Evolutionary conservation across 108 stramenopile species (phyloP).

Genomic region (Skeletonema menzelii): DNA sequence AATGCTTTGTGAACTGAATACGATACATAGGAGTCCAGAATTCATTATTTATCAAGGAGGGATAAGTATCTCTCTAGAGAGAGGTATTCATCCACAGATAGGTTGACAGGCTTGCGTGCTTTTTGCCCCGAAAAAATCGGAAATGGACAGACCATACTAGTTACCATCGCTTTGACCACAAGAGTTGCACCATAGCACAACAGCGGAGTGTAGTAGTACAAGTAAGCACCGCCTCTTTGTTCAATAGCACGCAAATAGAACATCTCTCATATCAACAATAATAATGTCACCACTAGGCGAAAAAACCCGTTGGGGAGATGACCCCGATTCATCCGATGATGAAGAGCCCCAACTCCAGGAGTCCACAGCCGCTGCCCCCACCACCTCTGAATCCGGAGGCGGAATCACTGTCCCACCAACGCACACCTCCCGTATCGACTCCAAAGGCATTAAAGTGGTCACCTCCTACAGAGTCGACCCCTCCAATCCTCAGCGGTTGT

Average conservation of each 20-base stretch:
- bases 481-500: conserved; percentile 58
- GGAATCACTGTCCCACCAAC: conserved; percentile 77
- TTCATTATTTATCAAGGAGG: no score
- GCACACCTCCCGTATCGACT: conserved; percentile 77
- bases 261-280: background rate
- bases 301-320: conserved; percentile 9
- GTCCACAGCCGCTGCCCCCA: conserved; percentile 16
- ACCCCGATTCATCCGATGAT: conserved; percentile 5
- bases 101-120: no score
- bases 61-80: no score
- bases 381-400: conserved; percentile 4
- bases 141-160: background rate
- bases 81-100: no score
- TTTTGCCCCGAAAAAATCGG: background rate
- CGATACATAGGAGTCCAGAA: background rate
- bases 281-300: background rate
- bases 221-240: background rate
- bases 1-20: background rate
- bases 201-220: background rate
- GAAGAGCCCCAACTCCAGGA: conserved; percentile 6
- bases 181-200: background rate
- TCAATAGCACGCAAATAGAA: background rate
- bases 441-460: conserved; percentile 85
- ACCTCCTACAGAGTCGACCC: conserved; percentile 82
- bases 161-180: background rate